Percentiles rank a stretch among this genome's conserved stretches.
Evolutionary conservation across 139 green algal species (phyloP).

Genomic region (Picochlorum sp.): DNA sequence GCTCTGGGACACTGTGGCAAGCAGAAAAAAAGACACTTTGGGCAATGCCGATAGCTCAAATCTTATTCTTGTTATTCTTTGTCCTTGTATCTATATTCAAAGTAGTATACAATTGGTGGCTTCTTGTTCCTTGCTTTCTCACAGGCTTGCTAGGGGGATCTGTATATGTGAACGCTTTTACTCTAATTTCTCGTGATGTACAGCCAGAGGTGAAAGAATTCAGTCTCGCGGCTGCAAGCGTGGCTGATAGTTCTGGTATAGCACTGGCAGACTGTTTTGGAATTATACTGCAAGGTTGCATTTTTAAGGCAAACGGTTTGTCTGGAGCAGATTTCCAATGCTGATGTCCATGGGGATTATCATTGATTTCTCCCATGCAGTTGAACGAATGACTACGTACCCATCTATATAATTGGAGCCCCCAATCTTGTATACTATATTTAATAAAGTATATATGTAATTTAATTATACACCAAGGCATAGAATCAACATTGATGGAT

Average conservation of each 20-base stretch:
- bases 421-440: no score
- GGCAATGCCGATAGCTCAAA: slow-evolving; percentile 44
- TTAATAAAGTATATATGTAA: no score
- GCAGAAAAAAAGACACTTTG: slow-evolving; percentile 23
- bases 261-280: slow-evolving; percentile 32
- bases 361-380: no score
- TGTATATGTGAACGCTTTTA: slow-evolving; percentile 60
- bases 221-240: slow-evolving; percentile 32
- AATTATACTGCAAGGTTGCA: slow-evolving; percentile 48
- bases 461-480: no score
- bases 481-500: no score
- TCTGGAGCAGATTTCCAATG: slow-evolving; percentile 28
- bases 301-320: slow-evolving; percentile 32
- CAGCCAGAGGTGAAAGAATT: slow-evolving; percentile 34
- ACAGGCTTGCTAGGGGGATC: slow-evolving; percentile 46
- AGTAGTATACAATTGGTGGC: slow-evolving; percentile 31
- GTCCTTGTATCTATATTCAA: slow-evolving; percentile 18
- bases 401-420: no score
- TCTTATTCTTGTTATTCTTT: slow-evolving; percentile 45
- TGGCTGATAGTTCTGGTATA: slow-evolving; percentile 48
- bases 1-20: slow-evolving; percentile 42
- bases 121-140: slow-evolving; percentile 35
- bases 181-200: slow-evolving; percentile 29
- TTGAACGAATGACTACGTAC: no score
- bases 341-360: background rate